Percentiles rank a stretch among this genome's conserved stretches.
phyloP scores from a whole-genome alignment of 306 rosid species.

The Cucurbita ficifolia region DNA sequence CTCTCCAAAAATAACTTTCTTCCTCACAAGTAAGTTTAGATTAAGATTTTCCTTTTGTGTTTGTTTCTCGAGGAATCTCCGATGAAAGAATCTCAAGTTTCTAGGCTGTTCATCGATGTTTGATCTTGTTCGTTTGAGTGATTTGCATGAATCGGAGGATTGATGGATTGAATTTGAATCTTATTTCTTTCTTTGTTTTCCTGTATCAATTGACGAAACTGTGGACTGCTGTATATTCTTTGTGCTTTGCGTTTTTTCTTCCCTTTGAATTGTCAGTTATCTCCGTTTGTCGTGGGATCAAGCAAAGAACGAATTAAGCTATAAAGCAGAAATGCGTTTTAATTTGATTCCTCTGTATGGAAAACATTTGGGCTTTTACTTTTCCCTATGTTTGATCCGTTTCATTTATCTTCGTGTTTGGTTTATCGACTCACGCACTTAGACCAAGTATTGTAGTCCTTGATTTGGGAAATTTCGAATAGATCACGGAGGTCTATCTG shows the following conservation, averaged over 20 bases:
- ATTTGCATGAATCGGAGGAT: background rate
- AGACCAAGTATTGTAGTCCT: background rate
- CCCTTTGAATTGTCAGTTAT: background rate
- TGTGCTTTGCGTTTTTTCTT: background rate
- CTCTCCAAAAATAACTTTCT: constrained; percentile 72
- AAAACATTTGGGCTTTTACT: background rate
- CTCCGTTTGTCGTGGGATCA: background rate
- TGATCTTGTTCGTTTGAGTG: background rate
- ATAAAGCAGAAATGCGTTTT: background rate
- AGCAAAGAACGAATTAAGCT: background rate
- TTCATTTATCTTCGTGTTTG: background rate
- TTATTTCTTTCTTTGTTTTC: background rate
- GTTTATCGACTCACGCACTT: background rate
- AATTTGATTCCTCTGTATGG: background rate
- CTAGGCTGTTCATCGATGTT: background rate
- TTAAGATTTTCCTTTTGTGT: background rate
- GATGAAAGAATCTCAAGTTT: background rate
- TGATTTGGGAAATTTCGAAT: background rate
- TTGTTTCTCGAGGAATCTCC: constrained; percentile 4
- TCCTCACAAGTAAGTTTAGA: constrained; percentile 36
- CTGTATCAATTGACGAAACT: background rate
- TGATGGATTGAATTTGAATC: background rate
- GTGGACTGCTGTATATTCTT: background rate
- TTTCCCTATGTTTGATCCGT: background rate
- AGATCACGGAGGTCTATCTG: background rate